Conservation (phyloP, 2,329 filamentous ascomycete genomes). For the Hyphodiscus sp. region DNA sequence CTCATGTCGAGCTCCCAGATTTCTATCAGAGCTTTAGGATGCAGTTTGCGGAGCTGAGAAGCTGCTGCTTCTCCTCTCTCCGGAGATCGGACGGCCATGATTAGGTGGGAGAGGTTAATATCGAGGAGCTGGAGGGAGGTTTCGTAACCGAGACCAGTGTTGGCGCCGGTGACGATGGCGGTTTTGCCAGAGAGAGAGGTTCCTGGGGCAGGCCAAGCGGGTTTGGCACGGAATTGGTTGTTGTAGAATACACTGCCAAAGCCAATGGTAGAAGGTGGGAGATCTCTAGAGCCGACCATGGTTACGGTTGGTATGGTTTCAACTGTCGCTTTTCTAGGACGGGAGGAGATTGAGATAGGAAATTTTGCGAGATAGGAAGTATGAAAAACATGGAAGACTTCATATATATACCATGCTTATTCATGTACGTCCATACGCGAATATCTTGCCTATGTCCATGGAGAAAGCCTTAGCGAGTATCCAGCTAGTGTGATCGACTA, state of each 20-base stretch:
- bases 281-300: conserved; percentile 15
- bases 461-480: too few species aligned
- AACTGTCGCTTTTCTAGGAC: too few species aligned
- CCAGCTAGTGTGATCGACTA: too few species aligned
- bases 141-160: conserved; percentile 41
- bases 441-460: too few species aligned
- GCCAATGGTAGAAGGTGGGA: conserved; percentile 15
- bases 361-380: too few species aligned
- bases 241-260: conserved; percentile 9
- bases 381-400: too few species aligned
- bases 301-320: too few species aligned
- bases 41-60: conserved; percentile 25
- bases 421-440: too few species aligned
- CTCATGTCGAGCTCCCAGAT: conserved; percentile 34
- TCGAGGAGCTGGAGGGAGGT: conserved; percentile 34
- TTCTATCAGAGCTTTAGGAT: conserved; percentile 34
- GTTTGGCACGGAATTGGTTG: conserved; percentile 5
- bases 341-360: too few species aligned
- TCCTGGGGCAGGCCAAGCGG: conserved; percentile 4
- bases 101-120: conserved; percentile 35
- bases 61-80: conserved; percentile 39
- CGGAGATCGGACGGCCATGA: conserved; percentile 40
- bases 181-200: conserved; percentile 31
- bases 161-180: conserved; percentile 43
- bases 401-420: too few species aligned